Percentiles rank a stretch among this genome's conserved stretches.
phyloP scores from a whole-genome alignment of 1,139 yeast species.

The Saccharomyces hybrid region DNA sequence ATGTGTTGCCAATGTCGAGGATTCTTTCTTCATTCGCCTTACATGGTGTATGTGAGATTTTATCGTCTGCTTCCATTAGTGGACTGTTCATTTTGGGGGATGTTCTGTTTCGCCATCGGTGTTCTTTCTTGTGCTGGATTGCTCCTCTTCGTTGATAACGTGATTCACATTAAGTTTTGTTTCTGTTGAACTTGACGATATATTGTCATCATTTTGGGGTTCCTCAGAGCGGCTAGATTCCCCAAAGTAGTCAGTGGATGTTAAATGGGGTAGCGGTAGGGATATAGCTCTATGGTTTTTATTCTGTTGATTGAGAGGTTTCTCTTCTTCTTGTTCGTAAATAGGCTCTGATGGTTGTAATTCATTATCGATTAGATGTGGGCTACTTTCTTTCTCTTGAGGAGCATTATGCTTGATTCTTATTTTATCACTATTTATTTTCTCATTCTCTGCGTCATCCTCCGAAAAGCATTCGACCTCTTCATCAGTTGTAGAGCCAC shows the following conservation, averaged over 20 bases:
- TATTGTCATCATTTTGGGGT: neutral
- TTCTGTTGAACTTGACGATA: neutral
- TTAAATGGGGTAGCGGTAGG: neutral
- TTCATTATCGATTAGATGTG: neutral
- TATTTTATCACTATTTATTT: slow-evolving; percentile 1
- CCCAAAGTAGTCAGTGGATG: neutral
- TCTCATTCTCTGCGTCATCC: slow-evolving; percentile 29
- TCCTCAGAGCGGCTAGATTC: neutral
- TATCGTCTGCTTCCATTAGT: neutral
- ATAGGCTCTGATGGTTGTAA: neutral
- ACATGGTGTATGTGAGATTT: neutral
- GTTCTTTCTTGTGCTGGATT: neutral
- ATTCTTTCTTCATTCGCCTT: neutral
- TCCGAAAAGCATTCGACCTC: slow-evolving; percentile 28
- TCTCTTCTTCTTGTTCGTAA: slow-evolving; percentile 7
- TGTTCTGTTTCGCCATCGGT: neutral
- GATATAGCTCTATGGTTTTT: neutral
- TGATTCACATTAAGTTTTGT: neutral
- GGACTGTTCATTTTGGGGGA: neutral
- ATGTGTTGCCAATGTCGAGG: neutral
- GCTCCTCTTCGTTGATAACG: neutral
- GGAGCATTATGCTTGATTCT: neutral
- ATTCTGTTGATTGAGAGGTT: neutral
- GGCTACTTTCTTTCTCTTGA: neutral
- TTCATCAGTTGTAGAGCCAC: slow-evolving; percentile 22